These are phyloP conservation scores for Pleurotus tuber-regium DNA, from an alignment of 768 basidiomycete genomes.

Conservation along the genomic window DNA sequence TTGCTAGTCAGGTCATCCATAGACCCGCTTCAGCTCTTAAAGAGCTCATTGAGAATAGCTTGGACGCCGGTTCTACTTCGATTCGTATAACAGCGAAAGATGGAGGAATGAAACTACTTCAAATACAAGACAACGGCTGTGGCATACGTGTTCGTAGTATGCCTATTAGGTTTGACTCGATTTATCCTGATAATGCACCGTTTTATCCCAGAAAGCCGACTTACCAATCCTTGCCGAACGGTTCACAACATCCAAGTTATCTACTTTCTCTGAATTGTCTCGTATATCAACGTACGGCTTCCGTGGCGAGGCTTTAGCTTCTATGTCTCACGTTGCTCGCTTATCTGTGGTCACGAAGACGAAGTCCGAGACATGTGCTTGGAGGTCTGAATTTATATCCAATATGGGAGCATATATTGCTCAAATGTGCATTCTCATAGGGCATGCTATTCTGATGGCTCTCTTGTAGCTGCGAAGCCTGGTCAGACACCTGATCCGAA, in stretches of 20 bases:
- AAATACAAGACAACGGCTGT: slow-evolving; percentile 96
- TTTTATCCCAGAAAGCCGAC: slow-evolving; percentile 68
- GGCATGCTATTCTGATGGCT: slow-evolving; percentile 80
- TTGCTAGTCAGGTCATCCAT: slow-evolving; percentile 67
- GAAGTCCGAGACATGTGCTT: slow-evolving; percentile 76
- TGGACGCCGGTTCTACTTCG: slow-evolving; percentile 90
- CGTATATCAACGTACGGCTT: slow-evolving; percentile 92
- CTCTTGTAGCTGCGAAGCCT: slow-evolving; percentile 64
- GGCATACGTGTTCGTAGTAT: slow-evolving; percentile 88
- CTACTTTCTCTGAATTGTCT: slow-evolving; percentile 81
- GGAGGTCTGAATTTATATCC: slow-evolving; percentile 67
- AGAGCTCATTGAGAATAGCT: slow-evolving; percentile 89
- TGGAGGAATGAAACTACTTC: slow-evolving; percentile 90
- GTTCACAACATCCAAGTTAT: slow-evolving; percentile 93
- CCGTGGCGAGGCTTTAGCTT: slow-evolving; percentile 94
- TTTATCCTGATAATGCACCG: too few relatives aligned
- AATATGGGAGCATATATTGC: background rate
- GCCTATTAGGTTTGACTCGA: too few relatives aligned
- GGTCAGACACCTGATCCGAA: slow-evolving; percentile 76
- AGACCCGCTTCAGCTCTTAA: slow-evolving; percentile 94
- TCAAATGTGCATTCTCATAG: slow-evolving; percentile 37
- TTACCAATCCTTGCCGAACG: slow-evolving; percentile 89
- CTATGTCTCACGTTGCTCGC: slow-evolving; percentile 91
- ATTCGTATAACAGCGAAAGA: slow-evolving; percentile 91
- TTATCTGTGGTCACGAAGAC: slow-evolving; percentile 91